Conservation (phyloP, 208 protist species). For the Crithidia brevicula region DNA sequence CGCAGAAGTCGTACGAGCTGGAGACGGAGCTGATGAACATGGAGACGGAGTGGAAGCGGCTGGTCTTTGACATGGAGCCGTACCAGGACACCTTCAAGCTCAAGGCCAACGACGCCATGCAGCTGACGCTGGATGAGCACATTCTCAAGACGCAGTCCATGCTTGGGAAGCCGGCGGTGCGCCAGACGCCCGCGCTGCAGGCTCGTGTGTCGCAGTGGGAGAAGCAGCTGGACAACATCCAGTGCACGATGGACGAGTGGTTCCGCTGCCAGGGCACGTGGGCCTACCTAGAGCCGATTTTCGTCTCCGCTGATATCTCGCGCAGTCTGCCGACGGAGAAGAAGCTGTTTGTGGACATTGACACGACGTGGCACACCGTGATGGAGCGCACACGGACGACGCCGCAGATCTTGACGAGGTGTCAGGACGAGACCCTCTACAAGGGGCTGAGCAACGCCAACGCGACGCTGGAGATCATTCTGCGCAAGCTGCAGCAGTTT, state of each 20-base stretch:
- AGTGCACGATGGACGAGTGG: slow-evolving; percentile 96
- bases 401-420: slow-evolving; percentile 88
- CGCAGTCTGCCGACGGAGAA: slow-evolving; percentile 96
- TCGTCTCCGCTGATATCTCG: slow-evolving; percentile 96
- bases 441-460: slow-evolving; percentile 92
- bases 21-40: slow-evolving; percentile 93
- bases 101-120: slow-evolving; percentile 93
- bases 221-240: slow-evolving; percentile 91
- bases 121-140: slow-evolving; percentile 95
- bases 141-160: slow-evolving; percentile 97
- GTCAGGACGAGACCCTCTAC: slow-evolving; percentile 93
- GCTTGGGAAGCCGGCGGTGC: slow-evolving; percentile 93
- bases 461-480: slow-evolving; percentile 95
- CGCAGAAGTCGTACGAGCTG: slow-evolving; percentile 91
- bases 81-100: slow-evolving; percentile 95
- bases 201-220: slow-evolving; percentile 93
- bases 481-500: slow-evolving; percentile 98
- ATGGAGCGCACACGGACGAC: slow-evolving; percentile 91
- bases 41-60: slow-evolving; percentile 94
- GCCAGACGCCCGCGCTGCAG: slow-evolving; percentile 89
- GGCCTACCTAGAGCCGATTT: slow-evolving; percentile 98
- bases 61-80: slow-evolving; percentile 93
- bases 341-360: slow-evolving; percentile 92
- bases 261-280: slow-evolving; percentile 95
- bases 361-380: slow-evolving; percentile 93